A percentile compares a stretch with the other conserved stretches of the same genome.
These are phyloP conservation scores for Cladosporium austrohemisphaericum DNA, from an alignment of 2,329 filamentous ascomycete genomes.

Conservation along the genomic window DNA sequence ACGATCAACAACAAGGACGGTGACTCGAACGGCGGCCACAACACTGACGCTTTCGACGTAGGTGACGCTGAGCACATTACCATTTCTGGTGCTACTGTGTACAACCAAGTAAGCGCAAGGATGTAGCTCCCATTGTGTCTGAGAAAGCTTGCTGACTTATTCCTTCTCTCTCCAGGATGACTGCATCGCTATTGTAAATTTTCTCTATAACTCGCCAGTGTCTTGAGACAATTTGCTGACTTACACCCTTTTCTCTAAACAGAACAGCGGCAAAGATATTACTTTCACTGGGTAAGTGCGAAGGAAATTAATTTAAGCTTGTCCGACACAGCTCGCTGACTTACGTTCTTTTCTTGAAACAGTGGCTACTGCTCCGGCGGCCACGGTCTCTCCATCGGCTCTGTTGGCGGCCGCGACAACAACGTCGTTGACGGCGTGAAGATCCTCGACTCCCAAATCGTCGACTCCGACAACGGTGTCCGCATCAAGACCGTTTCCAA, in stretches of 20 bases:
- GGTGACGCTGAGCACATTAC: conserved; percentile 23
- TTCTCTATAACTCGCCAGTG: too few relatives aligned
- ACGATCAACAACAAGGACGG: conserved; percentile 58
- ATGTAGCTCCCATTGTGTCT: too few relatives aligned
- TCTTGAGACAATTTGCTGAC: too few relatives aligned
- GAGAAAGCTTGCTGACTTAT: too few relatives aligned
- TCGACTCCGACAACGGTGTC: conserved; percentile 49
- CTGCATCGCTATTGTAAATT: conserved; percentile 30
- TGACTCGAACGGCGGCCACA: conserved; percentile 34
- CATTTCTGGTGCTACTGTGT: conserved; percentile 26
- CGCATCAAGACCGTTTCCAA: conserved; percentile 54
- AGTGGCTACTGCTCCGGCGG: conserved; percentile 46
- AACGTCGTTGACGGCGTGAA: conserved; percentile 48
- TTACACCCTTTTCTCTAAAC: too few relatives aligned
- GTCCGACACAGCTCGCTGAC: too few relatives aligned
- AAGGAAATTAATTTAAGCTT: too few relatives aligned
- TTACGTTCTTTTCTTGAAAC: too few relatives aligned
- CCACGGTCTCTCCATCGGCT: conserved; percentile 55
- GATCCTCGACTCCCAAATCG: conserved; percentile 41
- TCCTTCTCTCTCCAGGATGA: too few relatives aligned
- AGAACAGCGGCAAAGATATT: conserved; percentile 40
- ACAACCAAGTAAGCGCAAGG: too few relatives aligned
- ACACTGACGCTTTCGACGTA: conserved; percentile 33
- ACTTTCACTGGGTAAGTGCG: conserved; percentile 41
- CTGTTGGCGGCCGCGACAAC: conserved; percentile 50